Conservation (phyloP, 2,329 filamentous ascomycete genomes). For the Aspergillus thermomutatus region DNA sequence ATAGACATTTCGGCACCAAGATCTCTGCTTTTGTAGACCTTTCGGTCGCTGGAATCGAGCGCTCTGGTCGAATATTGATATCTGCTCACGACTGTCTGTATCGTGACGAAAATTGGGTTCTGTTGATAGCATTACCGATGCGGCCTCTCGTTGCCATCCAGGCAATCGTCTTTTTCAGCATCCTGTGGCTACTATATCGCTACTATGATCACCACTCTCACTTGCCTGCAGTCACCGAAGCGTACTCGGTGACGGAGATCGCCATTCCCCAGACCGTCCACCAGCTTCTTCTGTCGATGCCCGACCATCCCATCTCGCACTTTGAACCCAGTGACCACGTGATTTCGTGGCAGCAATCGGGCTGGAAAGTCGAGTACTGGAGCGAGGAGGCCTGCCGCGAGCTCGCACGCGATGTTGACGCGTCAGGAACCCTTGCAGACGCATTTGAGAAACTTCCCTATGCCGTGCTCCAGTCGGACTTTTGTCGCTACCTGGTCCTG, state of each 20-base stretch:
- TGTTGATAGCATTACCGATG: constrained; percentile 18
- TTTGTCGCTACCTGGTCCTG: constrained; percentile 5
- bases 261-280: constrained; percentile 1
- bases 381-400: not conserved
- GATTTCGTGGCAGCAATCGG: constrained; percentile 5
- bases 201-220: not conserved
- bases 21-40: not conserved
- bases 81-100: not conserved
- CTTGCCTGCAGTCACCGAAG: not conserved
- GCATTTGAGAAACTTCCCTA: not conserved
- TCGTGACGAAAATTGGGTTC: not conserved
- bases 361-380: constrained; percentile 7
- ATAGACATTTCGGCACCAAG: not conserved
- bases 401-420: not conserved
- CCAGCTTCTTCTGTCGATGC: constrained; percentile 2
- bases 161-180: not conserved
- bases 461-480: constrained; percentile 2
- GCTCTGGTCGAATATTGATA: not conserved
- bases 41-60: not conserved
- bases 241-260: not conserved
- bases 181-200: not conserved
- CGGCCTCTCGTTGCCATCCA: not conserved
- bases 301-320: not conserved
- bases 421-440: not conserved
- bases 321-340: not conserved